Base-by-base conservation (phyloP, 2,329 filamentous ascomycete species). In the Ophiognomonia clavigignenti-juglandacearum region DNA sequence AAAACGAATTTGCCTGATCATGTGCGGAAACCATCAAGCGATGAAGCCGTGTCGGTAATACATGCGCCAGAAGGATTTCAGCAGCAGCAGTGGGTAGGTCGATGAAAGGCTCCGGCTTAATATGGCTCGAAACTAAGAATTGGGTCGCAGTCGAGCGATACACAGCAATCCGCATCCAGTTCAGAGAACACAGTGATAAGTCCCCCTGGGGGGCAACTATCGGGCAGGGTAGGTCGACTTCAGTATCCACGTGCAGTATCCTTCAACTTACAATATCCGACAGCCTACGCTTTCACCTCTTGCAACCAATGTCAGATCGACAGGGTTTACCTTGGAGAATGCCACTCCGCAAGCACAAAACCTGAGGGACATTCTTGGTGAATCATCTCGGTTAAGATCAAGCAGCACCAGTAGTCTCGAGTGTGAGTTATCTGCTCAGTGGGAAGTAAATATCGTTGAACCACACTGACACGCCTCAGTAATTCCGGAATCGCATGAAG, bases 41-140 rank as follows among this genome's bases (percentile, higher is more conserved):
- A 95, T 55, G 88, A 91, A 56, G 85, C 89, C 20, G 78, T 88
- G 44, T 96, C 91, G 1, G 91, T 95, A 45, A 96, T 96, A 56
- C 91, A 96, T 72, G 88, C 88, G 14, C 90, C 91, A 0, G 77
- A 88, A 54, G 88, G 85, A 52, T 96, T 93, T 65, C 78, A 81
- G 47, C 80, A 80, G 57, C 78, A 81, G 47, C 80, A 80, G 56
- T 95, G 93, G 78, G 88, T 93, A 64, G 61, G 78, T 38, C 32
- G 38, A 23, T 41, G 20, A 16, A 32, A n/a, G 24, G 47, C 16
- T 13, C 23, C 32, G 35, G 39, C n/a, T 31, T 19, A 19, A 16
- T 5, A n/a, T 31, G 24, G 35, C 19, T 16, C 24, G 20, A 37
- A 32, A 29, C 34, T 62, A 65, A 47, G 61, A 29, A n/a, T 6